Percentiles rank a stretch among this genome's conserved stretches.
Evolutionary conservation across 192 early-diverging fungal species (phyloP).

Genomic region (Podila epicladia): DNA sequence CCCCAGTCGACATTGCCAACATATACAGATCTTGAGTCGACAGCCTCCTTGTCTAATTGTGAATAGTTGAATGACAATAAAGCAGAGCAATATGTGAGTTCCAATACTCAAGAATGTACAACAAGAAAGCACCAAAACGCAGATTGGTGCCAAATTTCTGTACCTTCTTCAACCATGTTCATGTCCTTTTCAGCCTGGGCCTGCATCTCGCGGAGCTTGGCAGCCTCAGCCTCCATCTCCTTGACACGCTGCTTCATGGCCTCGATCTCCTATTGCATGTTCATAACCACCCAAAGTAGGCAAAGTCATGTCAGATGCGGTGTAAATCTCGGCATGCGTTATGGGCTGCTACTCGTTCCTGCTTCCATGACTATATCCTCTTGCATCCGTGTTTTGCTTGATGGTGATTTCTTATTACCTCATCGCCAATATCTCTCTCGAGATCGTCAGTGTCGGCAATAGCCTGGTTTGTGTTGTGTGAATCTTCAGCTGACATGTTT

Average conservation of each 20-base stretch:
- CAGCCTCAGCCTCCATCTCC: conserved; percentile 88
- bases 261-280: conserved; percentile 73
- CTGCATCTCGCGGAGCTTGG: conserved; percentile 81
- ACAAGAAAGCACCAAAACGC: neutral
- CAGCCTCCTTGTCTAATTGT: conserved; percentile 70
- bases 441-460: conserved; percentile 25
- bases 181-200: conserved; percentile 80
- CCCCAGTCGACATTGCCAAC: conserved; percentile 97
- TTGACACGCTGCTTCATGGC: conserved; percentile 81
- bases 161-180: conserved; percentile 65
- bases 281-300: neutral
- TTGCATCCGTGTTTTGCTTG: neutral
- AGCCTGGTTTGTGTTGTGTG: conserved; percentile 6
- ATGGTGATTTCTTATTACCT: conserved; percentile 4
- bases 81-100: neutral
- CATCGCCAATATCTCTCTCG: conserved; percentile 39
- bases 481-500: conserved; percentile 38
- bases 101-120: neutral
- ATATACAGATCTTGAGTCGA: conserved; percentile 91
- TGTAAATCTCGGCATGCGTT: neutral
- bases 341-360: neutral
- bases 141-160: neutral
- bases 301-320: neutral
- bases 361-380: neutral
- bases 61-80: neutral